phyloP scores from a whole-genome alignment of 2,329 filamentous ascomycete genomes.

The Exophiala sp. region DNA sequence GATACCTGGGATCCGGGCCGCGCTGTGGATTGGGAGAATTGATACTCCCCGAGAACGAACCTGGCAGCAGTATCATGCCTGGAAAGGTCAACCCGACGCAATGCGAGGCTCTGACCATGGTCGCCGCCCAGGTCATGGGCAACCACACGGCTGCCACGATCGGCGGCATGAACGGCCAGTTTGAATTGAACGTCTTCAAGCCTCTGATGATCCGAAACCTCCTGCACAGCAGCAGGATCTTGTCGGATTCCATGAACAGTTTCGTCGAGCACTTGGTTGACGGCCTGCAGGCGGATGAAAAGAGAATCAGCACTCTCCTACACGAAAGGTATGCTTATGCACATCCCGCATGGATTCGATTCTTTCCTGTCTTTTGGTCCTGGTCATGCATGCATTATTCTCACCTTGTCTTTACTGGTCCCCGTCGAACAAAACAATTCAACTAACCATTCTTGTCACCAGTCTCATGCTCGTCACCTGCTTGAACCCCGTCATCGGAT shows the following conservation, averaged over 20 bases:
- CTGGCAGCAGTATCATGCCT: conserved; percentile 96
- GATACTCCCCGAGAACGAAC: conserved; percentile 92
- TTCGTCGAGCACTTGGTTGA: conserved; percentile 90
- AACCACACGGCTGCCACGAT: conserved; percentile 92
- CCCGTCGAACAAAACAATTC: no score
- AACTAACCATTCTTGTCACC: no score
- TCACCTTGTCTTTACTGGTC: no score
- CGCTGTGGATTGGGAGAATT: conserved; percentile 94
- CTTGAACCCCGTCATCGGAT: conserved; percentile 93
- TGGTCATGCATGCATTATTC: no score
- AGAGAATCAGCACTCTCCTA: conserved; percentile 80
- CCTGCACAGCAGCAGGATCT: conserved; percentile 80
- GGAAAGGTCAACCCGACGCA: conserved; percentile 99
- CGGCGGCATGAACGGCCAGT: conserved; percentile 94
- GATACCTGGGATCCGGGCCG: conserved; percentile 91
- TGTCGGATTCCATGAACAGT: conserved; percentile 87
- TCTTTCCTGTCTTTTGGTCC: no score
- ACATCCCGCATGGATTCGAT: no score
- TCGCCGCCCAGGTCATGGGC: conserved; percentile 95
- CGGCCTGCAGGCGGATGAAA: conserved; percentile 87
- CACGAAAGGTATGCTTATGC: conserved; percentile 89
- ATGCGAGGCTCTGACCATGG: conserved; percentile 95
- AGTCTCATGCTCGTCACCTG: conserved; percentile 98
- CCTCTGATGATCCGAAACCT: conserved; percentile 92
- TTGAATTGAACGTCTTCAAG: conserved; percentile 99